A percentile compares a stretch with the other conserved stretches of the same genome.
phyloP scores from a whole-genome alignment of 495 filamentous ascomycete species.

The Collariella sp. region DNA sequence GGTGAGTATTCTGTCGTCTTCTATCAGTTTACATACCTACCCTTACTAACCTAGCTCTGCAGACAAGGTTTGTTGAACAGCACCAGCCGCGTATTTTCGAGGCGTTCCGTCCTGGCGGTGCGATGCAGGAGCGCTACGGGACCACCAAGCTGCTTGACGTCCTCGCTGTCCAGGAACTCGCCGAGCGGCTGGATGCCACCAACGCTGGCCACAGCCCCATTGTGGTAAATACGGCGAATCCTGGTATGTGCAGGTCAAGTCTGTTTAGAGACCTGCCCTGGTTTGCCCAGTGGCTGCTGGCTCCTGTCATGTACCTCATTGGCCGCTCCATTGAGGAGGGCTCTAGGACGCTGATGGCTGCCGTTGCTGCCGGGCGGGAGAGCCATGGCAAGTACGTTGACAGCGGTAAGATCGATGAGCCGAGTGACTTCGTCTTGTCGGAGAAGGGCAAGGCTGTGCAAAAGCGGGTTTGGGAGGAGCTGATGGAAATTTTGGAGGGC shows the following conservation, averaged over 20 bases:
- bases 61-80: conserved; percentile 17
- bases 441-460: conserved; percentile 21
- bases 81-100: conserved; percentile 17
- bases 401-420: conserved; percentile 9
- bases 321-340: conserved; percentile 43
- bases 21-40: neutral
- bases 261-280: conserved; percentile 31
- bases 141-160: conserved; percentile 47
- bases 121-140: conserved; percentile 29
- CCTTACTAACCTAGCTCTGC: neutral
- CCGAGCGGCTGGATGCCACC: conserved; percentile 16
- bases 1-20: conserved; percentile 3
- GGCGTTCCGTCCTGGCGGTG: conserved; percentile 18
- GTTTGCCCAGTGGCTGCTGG: conserved; percentile 11
- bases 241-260: conserved; percentile 43
- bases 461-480: conserved; percentile 23
- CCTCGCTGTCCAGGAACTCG: conserved; percentile 41
- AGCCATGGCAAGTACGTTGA: conserved; percentile 44
- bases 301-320: conserved; percentile 22
- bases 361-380: conserved; percentile 29
- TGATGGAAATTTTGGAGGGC: conserved; percentile 25
- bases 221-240: conserved; percentile 46
- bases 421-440: conserved; percentile 19
- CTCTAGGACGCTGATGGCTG: conserved; percentile 37
- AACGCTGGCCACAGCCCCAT: conserved; percentile 28